A percentile compares a stretch with the other conserved stretches of the same genome.
phyloP scores from a whole-genome alignment of 2,329 filamentous ascomycete genomes.

The Alternaria postmessia region DNA sequence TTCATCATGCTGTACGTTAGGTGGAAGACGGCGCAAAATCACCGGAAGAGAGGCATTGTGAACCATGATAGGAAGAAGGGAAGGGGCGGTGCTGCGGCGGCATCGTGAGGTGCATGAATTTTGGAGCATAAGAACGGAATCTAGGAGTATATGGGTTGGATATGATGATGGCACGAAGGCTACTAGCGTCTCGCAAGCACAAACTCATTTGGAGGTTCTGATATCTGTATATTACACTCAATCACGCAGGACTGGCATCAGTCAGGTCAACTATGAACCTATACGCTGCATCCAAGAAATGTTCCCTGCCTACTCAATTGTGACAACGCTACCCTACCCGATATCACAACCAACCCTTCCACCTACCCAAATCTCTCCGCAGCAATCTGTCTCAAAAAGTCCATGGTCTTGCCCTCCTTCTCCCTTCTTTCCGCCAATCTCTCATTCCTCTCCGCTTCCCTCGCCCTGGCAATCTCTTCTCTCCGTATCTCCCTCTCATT shows the following conservation, averaged over 20 bases:
- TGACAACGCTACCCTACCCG: not conserved
- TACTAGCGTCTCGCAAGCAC: not conserved
- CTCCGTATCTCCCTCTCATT: conserved; percentile 82
- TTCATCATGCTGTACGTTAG: conserved; percentile 66
- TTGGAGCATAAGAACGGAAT: not conserved
- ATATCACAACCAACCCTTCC: no score
- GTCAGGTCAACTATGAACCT: not conserved
- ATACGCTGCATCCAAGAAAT: not conserved
- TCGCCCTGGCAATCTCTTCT: conserved; percentile 80
- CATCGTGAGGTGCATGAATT: not conserved
- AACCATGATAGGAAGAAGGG: conserved; percentile 42
- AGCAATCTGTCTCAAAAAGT: conserved; percentile 80
- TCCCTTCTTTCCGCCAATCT: conserved; percentile 71
- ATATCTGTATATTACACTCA: not conserved
- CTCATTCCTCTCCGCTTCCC: conserved; percentile 81
- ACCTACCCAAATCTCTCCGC: conserved; percentile 68
- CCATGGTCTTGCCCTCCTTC: conserved; percentile 86
- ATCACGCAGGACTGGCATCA: not conserved
- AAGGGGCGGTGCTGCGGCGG: not conserved
- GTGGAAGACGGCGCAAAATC: conserved; percentile 60
- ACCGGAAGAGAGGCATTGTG: conserved; percentile 55
- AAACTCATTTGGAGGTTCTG: not conserved
- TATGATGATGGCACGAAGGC: not conserved
- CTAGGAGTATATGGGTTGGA: not conserved
- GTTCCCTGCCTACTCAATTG: not conserved